phyloP scores from a whole-genome alignment of 352 stramenopile genomes.

The Phytopythium mirpurense region DNA sequence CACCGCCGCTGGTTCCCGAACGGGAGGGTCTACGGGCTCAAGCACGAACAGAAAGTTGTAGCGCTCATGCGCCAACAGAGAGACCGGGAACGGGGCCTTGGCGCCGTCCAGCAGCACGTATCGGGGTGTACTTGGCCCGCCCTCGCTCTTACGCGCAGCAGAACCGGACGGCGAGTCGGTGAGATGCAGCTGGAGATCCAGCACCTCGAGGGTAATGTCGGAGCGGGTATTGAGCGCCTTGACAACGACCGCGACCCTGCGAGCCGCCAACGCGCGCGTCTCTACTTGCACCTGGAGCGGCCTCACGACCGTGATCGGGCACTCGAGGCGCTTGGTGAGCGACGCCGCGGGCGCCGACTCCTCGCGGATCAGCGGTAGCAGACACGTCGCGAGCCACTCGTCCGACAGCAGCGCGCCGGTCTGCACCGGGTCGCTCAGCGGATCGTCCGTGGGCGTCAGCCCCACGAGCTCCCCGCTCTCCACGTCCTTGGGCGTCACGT shows the following conservation, averaged over 20 bases:
- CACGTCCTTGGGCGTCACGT: slow-evolving; percentile 31
- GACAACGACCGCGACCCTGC: slow-evolving; percentile 44
- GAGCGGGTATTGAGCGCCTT: slow-evolving; percentile 41
- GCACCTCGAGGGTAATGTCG: slow-evolving; percentile 32
- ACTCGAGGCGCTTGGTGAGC: slow-evolving; percentile 43
- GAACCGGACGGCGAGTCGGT: slow-evolving; percentile 28
- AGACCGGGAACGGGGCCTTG: slow-evolving; percentile 53
- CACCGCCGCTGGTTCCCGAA: slow-evolving; percentile 7
- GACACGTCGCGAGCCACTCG: slow-evolving; percentile 24
- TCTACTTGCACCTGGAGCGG: slow-evolving; percentile 58
- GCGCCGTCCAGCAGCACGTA: slow-evolving; percentile 34
- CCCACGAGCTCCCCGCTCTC: background rate
- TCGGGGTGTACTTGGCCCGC: slow-evolving; percentile 7
- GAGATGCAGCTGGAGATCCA: slow-evolving; percentile 64
- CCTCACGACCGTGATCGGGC: slow-evolving; percentile 40
- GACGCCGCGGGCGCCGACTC: slow-evolving; percentile 29
- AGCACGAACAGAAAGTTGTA: slow-evolving; percentile 62
- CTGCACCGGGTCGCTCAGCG: slow-evolving; percentile 4
- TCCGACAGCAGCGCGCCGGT: slow-evolving; percentile 21
- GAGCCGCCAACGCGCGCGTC: slow-evolving; percentile 28
- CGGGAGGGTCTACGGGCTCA: slow-evolving; percentile 19
- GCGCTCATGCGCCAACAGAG: slow-evolving; percentile 42
- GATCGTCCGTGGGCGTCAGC: background rate
- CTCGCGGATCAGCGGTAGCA: slow-evolving; percentile 47
- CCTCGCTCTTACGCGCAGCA: background rate